A percentile compares a stretch with the other conserved stretches of the same genome.
These are phyloP conservation scores for Colletotrichum sidae DNA, from an alignment of 2,329 filamentous ascomycete species.

Conservation along the genomic window DNA sequence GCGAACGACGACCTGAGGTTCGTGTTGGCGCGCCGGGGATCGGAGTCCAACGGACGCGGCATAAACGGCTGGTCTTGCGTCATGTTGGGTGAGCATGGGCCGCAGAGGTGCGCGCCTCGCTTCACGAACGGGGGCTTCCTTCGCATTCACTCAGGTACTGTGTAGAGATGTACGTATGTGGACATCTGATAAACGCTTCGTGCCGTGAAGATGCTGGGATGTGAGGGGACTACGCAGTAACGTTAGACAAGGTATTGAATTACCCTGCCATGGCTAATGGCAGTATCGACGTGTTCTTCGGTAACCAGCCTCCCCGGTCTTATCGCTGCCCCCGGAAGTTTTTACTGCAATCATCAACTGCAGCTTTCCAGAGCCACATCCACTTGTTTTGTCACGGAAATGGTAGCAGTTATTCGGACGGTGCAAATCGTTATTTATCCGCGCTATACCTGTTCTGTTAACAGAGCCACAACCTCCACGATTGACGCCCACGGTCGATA, in stretches of 20 bases:
- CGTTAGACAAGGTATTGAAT: too few species aligned
- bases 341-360: constrained; percentile 14
- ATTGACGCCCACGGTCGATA: too few species aligned
- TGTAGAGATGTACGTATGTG: too few species aligned
- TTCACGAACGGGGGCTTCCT: not conserved
- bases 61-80: constrained; percentile 35
- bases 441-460: too few species aligned
- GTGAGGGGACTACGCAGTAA: too few species aligned
- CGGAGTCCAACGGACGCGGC: constrained; percentile 31
- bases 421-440: too few species aligned
- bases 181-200: too few species aligned
- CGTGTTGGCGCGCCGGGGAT: constrained; percentile 20
- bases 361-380: not conserved
- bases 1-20: not conserved
- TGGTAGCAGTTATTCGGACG: too few species aligned
- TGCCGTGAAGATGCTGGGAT: too few species aligned
- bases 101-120: constrained; percentile 26
- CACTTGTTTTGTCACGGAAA: constrained; percentile 26
- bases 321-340: constrained; percentile 12
- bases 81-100: constrained; percentile 23
- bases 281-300: not conserved
- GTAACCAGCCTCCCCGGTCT: not conserved
- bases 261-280: not conserved
- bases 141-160: too few species aligned
- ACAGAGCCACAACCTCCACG: too few species aligned